Conservation (phyloP, 805 yeast species). For the Sugiyamaella mastotermitis region DNA sequence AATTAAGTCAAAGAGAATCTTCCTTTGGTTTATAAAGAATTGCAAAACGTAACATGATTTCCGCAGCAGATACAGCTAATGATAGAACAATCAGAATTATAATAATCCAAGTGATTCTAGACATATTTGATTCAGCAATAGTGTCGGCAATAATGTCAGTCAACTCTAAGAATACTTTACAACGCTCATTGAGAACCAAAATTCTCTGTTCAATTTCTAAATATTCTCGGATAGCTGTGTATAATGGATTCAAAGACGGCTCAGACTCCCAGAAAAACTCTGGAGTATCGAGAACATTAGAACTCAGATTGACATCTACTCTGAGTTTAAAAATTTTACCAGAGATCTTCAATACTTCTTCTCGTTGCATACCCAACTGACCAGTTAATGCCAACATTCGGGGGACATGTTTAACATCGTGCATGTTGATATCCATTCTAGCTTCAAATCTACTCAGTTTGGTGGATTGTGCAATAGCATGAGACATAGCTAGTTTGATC, state of each 20-base stretch:
- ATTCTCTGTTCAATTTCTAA: constrained; percentile 93
- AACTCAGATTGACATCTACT: constrained; percentile 87
- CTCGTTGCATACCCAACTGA: constrained; percentile 72
- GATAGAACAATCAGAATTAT: constrained; percentile 76
- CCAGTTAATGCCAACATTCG: constrained; percentile 88
- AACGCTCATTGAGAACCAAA: constrained; percentile 86
- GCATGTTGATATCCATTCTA: constrained; percentile 76
- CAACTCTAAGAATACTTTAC: constrained; percentile 89
- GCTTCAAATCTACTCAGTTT: constrained; percentile 88
- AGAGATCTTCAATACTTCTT: constrained; percentile 78
- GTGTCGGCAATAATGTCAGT: constrained; percentile 91
- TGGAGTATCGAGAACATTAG: constrained; percentile 90
- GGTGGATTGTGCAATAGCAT: constrained; percentile 95
- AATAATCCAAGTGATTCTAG: constrained; percentile 84
- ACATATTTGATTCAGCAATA: constrained; percentile 87
- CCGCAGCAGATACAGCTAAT: constrained; percentile 57
- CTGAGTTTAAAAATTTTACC: constrained; percentile 86
- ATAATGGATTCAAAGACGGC: constrained; percentile 91
- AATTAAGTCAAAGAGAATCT: no score
- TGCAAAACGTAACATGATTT: constrained; percentile 1
- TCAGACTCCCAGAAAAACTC: constrained; percentile 94
- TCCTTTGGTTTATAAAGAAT: neutral
- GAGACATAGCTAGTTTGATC: constrained; percentile 87
- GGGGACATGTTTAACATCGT: constrained; percentile 83
- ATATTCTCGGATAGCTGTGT: constrained; percentile 83